phyloP scores from a whole-genome alignment of 306 rosid species.

The Vicia villosa region DNA sequence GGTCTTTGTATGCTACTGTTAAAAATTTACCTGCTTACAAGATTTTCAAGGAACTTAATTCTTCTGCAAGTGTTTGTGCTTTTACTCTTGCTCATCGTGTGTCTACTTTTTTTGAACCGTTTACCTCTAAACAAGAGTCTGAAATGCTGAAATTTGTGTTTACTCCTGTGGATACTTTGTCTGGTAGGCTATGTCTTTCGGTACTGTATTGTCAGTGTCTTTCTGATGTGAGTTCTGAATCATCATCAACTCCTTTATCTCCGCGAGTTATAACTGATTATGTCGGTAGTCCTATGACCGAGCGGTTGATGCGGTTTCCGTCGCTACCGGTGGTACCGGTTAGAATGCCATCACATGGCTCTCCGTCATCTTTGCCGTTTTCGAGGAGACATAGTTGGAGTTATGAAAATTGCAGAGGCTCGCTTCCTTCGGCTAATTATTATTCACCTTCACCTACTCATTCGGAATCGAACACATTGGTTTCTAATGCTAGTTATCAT shows the following conservation, averaged over 20 bases:
- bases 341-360: background rate
- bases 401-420: slow-evolving; percentile 62
- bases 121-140: slow-evolving; percentile 63
- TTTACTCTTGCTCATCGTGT: slow-evolving; percentile 73
- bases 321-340: slow-evolving; percentile 25
- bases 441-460: slow-evolving; percentile 73
- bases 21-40: slow-evolving; percentile 83
- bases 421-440: slow-evolving; percentile 48
- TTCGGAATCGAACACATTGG: slow-evolving; percentile 59
- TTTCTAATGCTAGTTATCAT: slow-evolving; percentile 48
- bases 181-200: slow-evolving; percentile 76
- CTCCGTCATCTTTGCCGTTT: slow-evolving; percentile 32
- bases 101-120: slow-evolving; percentile 70
- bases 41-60: slow-evolving; percentile 67
- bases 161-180: slow-evolving; percentile 77
- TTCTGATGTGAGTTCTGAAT: slow-evolving; percentile 65
- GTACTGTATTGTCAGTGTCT: slow-evolving; percentile 64
- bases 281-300: slow-evolving; percentile 89
- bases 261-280: slow-evolving; percentile 84
- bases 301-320: slow-evolving; percentile 66
- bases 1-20: slow-evolving; percentile 80
- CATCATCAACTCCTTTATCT: slow-evolving; percentile 73
- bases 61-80: slow-evolving; percentile 59
- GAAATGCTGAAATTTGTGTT: slow-evolving; percentile 77
- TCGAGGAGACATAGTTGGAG: slow-evolving; percentile 78